Percentiles rank a stretch among this genome's conserved stretches.
Conservation (phyloP, 179 eudicot genomes). For the Silene noctiflora region DNA sequence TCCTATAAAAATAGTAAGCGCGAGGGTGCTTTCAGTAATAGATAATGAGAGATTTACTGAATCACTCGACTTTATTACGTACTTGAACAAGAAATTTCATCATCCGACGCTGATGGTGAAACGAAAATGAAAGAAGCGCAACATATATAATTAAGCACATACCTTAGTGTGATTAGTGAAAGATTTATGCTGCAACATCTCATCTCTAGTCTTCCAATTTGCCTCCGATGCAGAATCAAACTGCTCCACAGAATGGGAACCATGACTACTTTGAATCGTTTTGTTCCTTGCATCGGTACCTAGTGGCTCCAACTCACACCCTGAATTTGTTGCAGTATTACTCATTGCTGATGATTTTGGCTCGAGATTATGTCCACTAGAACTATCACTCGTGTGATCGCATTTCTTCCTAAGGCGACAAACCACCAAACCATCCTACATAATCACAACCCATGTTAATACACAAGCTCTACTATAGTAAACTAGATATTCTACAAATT, state of each 20-base stretch:
- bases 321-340: conserved; percentile 28
- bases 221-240: conserved; percentile 46
- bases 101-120: too few species aligned
- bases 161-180: conserved; percentile 30
- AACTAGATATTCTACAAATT: too few species aligned
- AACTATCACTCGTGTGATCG: conserved; percentile 33
- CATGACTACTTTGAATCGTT: conserved; percentile 41
- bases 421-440: conserved; percentile 68
- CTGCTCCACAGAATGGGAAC: conserved; percentile 47
- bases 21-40: too few species aligned
- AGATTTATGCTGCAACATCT: conserved; percentile 28
- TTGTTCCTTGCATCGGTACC: conserved; percentile 27
- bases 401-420: conserved; percentile 65
- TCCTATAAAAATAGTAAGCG: too few species aligned
- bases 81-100: too few species aligned
- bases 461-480: too few species aligned
- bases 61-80: too few species aligned
- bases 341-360: conserved; percentile 21
- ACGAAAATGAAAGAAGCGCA: too few species aligned
- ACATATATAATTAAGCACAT: not conserved
- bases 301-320: conserved; percentile 26
- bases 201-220: conserved; percentile 30
- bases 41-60: too few species aligned
- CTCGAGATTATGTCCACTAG: conserved; percentile 17
- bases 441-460: not conserved